Base-by-base conservation (phyloP, 441 rosid genomes). In the Bruguiera hainesii region DNA sequence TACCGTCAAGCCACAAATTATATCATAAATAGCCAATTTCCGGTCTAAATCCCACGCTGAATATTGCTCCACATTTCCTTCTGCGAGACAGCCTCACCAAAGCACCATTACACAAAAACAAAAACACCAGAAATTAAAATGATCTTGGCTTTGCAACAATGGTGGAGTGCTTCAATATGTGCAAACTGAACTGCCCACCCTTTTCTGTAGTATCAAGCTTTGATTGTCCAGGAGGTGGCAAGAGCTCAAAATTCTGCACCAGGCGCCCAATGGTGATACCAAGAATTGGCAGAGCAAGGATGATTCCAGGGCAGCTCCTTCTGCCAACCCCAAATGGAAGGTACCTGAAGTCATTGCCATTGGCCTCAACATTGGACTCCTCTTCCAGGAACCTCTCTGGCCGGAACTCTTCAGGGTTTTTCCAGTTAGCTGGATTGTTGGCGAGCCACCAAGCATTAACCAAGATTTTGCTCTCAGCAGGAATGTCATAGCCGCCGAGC, bases 371-470 rank as follows among this genome's bases (percentile, higher is more conserved):
- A 56, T 91, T 89, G 0, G 90, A 77, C 67, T 93, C 98, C 80
- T 93, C 98, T 76, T 94, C 92, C 35, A 94, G 65, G 83, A 94
- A 94, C 88, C 98, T 80, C 82, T 94, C 98, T 0, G 98, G 98
- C 69, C 96, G 82, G 81, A 89, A 94, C 67, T 94, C 93, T 65
- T 94, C 92, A 1, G 98, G 97, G 0, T 82, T 82, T 71, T 88
- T 88, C 98, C 98, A 94, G 42, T 82, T 46, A 5, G 77, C 74
- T 1, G 98, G 98, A 71, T 94, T 88, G 86, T 94, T 94, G 6
- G 96, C 98, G 0, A 94, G 88, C 91, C 95, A 91, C 98, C 98
- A 94, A 0, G 98, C 98, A 7, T 94, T 94, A 15, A 94, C 96
- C 29, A 94, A 53, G 77, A 94, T 87, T 33, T 94, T 94, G 89